Conservation (phyloP, 169 alveolate species). For the Eimeria maxima region DNA sequence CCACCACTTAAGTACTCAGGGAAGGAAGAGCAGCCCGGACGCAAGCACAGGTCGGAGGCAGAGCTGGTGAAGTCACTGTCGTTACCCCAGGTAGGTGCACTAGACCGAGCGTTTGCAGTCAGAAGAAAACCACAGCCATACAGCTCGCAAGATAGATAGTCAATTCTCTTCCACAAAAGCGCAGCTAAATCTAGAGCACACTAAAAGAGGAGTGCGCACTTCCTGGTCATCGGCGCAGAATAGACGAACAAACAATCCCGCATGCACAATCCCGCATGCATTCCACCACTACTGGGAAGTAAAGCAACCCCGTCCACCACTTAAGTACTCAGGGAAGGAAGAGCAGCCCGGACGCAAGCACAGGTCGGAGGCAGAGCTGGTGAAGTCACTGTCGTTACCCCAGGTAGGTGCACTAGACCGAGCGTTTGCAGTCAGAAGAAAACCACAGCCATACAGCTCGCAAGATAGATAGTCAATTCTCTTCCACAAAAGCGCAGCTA, state of each 20-base stretch:
- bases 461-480: background rate
- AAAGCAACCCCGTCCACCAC: background rate
- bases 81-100: background rate
- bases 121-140: no score
- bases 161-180: no score
- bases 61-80: background rate
- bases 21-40: background rate
- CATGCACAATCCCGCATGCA: no score
- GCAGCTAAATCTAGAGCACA: background rate
- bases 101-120: background rate
- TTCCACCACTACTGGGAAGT: no score
- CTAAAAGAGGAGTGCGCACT: background rate
- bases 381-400: background rate
- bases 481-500: background rate
- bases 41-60: background rate
- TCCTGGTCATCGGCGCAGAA: background rate
- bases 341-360: background rate
- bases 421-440: background rate
- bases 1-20: background rate
- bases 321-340: background rate
- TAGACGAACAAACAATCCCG: no score
- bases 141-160: no score
- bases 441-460: background rate
- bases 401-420: background rate
- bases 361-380: background rate